phyloP scores from a whole-genome alignment of 2,329 filamentous ascomycete genomes.

The Monosporascus ibericus region DNA sequence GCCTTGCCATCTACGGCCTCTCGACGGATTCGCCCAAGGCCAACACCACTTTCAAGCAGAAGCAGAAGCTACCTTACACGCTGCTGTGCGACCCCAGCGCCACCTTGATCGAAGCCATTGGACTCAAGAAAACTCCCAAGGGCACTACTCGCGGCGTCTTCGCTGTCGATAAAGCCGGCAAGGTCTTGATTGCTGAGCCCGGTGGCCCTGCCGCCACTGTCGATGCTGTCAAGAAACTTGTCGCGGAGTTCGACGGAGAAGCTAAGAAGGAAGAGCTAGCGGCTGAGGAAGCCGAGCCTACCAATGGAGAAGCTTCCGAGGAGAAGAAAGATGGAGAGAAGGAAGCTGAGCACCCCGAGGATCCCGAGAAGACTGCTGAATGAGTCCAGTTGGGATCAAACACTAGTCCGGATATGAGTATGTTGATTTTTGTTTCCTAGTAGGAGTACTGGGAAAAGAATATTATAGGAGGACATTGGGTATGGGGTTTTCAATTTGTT shows the following conservation, averaged over 20 bases:
- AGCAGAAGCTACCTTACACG: constrained; percentile 82
- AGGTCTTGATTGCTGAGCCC: constrained; percentile 67
- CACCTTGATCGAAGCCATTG: constrained; percentile 76
- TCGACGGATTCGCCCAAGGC: constrained; percentile 82
- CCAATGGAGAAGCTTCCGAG: constrained; percentile 26
- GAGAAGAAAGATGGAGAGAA: constrained; percentile 38
- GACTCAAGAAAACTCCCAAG: constrained; percentile 78
- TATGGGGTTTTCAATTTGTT: no score
- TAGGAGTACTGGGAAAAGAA: no score
- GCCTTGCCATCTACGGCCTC: constrained; percentile 83
- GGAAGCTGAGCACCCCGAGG: constrained; percentile 12
- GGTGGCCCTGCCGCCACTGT: constrained; percentile 76
- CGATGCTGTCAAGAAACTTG: constrained; percentile 67
- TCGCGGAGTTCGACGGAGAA: constrained; percentile 36
- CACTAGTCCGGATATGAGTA: not conserved
- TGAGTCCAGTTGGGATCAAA: not conserved
- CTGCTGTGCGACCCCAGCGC: constrained; percentile 76
- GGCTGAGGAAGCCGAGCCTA: constrained; percentile 14
- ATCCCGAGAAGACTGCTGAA: constrained; percentile 1
- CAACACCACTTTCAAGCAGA: constrained; percentile 88
- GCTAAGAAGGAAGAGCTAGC: constrained; percentile 16
- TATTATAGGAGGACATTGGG: no score
- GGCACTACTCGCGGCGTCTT: constrained; percentile 85
- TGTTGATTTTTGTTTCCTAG: not conserved
- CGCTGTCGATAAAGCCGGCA: constrained; percentile 74